These are phyloP conservation scores for Lasiodiplodia sp. DNA, from an alignment of 2,329 filamentous ascomycete species.

Conservation along the genomic window DNA sequence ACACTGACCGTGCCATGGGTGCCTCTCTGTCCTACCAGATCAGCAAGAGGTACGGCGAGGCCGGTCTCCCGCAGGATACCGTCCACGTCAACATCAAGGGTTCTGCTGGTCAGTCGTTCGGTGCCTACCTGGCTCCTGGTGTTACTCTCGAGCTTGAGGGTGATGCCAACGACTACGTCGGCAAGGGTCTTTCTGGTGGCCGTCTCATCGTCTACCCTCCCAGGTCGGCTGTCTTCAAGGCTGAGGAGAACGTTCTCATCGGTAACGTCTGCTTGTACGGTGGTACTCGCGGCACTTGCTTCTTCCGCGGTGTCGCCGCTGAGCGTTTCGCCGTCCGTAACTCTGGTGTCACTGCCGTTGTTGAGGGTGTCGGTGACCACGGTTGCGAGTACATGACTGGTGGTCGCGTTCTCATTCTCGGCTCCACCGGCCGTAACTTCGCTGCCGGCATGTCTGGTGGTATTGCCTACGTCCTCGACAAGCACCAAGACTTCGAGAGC, in stretches of 20 bases:
- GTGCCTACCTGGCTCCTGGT: conserved; percentile 91
- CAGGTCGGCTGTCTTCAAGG: conserved; percentile 88
- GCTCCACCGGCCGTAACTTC: conserved; percentile 93
- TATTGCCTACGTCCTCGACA: conserved; percentile 93
- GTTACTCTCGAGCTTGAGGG: conserved; percentile 94
- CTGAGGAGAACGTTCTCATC: conserved; percentile 92
- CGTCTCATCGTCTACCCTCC: conserved; percentile 93
- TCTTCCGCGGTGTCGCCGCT: conserved; percentile 95
- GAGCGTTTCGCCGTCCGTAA: conserved; percentile 97
- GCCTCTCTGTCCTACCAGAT: conserved; percentile 96
- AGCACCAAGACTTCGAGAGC: conserved; percentile 84
- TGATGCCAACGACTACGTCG: conserved; percentile 95
- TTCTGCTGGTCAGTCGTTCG: conserved; percentile 95
- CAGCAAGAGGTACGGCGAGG: conserved; percentile 89
- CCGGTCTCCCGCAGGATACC: conserved; percentile 87
- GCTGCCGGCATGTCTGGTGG: conserved; percentile 98
- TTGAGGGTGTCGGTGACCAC: conserved; percentile 95
- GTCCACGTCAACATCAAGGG: conserved; percentile 97
- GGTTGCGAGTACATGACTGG: conserved; percentile 99
- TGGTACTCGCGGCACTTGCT: conserved; percentile 87
- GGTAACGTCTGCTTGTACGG: conserved; percentile 96
- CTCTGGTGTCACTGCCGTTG: conserved; percentile 93
- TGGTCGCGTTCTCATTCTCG: conserved; percentile 85
- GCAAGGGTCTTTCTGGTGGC: conserved; percentile 93
- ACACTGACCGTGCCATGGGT: conserved; percentile 92